Percentiles rank a stretch among this genome's conserved stretches.
phyloP scores from a whole-genome alignment of 148 eudicot genomes.

The Chenopodium suecicum region DNA sequence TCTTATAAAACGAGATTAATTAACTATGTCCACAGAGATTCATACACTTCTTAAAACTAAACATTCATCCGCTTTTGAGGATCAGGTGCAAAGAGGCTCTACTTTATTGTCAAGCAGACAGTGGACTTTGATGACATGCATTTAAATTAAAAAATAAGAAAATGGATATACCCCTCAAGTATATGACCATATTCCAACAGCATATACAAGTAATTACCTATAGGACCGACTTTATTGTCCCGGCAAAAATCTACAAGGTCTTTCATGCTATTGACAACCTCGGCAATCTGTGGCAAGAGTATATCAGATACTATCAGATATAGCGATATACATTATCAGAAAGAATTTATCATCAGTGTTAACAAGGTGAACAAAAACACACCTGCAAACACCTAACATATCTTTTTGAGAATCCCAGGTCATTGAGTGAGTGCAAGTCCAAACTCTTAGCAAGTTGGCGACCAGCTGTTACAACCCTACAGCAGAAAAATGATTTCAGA shows the following conservation, averaged over 20 bases:
- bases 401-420: slow-evolving; percentile 94
- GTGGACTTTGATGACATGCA: not conserved
- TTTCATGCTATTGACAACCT: slow-evolving; percentile 94
- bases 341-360: not conserved
- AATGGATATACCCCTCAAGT: not conserved
- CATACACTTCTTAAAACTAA: too few species aligned
- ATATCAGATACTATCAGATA: not conserved
- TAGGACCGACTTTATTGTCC: slow-evolving; percentile 74
- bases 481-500: not conserved
- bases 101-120: too few species aligned
- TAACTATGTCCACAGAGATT: too few species aligned
- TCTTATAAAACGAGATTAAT: too few species aligned
- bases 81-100: too few species aligned
- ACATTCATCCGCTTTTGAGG: too few species aligned
- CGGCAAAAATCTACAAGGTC: slow-evolving; percentile 78
- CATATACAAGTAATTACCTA: slow-evolving; percentile 48
- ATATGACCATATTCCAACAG: not conserved
- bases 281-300: slow-evolving; percentile 70
- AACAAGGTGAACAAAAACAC: slow-evolving; percentile 11
- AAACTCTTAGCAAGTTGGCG: slow-evolving; percentile 87
- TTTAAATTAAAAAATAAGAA: not conserved
- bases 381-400: slow-evolving; percentile 96
- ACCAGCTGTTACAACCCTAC: slow-evolving; percentile 84
- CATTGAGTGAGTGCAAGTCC: slow-evolving; percentile 85
- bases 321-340: not conserved